Evolutionary conservation across 2,329 filamentous ascomycete genomes (phyloP).

Genomic region (Stachybotrys chlorohalonatus): DNA sequence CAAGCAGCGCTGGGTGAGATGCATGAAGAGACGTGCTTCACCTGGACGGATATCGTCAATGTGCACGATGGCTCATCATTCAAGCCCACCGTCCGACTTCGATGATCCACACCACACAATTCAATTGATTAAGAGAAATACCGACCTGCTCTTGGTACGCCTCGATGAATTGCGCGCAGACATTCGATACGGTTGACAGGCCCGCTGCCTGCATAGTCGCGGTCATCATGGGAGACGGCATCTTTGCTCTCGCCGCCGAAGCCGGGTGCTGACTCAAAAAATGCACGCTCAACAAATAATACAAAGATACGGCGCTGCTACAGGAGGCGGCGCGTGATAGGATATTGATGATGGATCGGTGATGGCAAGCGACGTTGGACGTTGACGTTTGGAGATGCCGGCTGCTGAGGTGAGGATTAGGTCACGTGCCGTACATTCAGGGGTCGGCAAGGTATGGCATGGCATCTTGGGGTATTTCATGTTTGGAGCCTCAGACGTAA

Average conservation of each 20-base stretch:
- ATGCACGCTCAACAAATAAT: background rate
- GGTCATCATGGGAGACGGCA: conserved; percentile 40
- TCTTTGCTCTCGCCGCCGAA: conserved; percentile 10
- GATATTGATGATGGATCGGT: background rate
- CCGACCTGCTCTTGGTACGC: conserved; percentile 35
- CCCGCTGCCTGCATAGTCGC: conserved; percentile 44
- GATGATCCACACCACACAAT: background rate
- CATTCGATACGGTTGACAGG: conserved; percentile 43
- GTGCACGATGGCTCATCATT: background rate
- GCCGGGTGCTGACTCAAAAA: background rate
- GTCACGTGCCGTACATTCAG: background rate
- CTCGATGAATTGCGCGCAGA: conserved; percentile 44
- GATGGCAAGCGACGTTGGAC: background rate
- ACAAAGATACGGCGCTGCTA: background rate
- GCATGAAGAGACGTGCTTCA: background rate
- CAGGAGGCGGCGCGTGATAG: no score
- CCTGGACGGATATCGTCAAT: background rate
- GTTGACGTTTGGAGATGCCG: background rate
- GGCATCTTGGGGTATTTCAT: background rate
- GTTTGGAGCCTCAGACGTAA: background rate
- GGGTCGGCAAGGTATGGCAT: background rate
- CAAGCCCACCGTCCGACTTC: background rate
- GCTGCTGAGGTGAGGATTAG: background rate
- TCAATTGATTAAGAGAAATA: background rate
- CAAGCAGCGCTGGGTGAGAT: background rate